A percentile compares a stretch with the other conserved stretches of the same genome.
Conservation (phyloP, 1,139 yeast genomes). For the Kluyveromyces sp. region DNA sequence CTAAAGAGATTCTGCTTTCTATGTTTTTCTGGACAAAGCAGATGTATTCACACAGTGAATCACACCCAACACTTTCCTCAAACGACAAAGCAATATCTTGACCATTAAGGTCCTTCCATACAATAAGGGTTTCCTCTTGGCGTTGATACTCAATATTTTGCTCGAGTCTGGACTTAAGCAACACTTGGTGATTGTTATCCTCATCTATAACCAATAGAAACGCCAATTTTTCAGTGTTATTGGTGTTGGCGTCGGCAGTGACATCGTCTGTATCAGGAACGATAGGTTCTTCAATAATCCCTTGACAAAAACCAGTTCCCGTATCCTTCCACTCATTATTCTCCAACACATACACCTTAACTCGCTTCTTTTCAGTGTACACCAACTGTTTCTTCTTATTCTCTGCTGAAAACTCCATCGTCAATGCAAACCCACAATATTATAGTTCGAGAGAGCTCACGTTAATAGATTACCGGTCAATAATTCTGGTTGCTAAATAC, state of each 20-base stretch:
- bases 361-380: conserved; percentile 54
- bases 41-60: conserved; percentile 72
- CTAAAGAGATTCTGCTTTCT: conserved; percentile 64
- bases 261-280: no score
- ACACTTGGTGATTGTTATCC: conserved; percentile 46
- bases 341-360: conserved; percentile 75
- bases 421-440: neutral
- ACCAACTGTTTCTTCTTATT: conserved; percentile 5
- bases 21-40: conserved; percentile 55
- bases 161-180: conserved; percentile 58
- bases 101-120: conserved; percentile 81
- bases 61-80: conserved; percentile 89
- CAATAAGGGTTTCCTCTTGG: conserved; percentile 89
- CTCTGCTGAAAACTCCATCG: neutral
- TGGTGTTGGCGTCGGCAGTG: conserved; percentile 6
- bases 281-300: conserved; percentile 29
- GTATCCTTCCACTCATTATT: conserved; percentile 86
- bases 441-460: no score
- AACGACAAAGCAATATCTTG: conserved; percentile 84
- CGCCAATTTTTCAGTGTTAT: conserved; percentile 29
- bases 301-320: conserved; percentile 88
- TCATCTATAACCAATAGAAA: conserved; percentile 71
- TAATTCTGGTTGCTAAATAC: no score
- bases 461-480: no score
- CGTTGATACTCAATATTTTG: conserved; percentile 82